Evolutionary conservation across 345 rosid species (phyloP), one percentile per base, ranked within the genome.

Genomic region (Toxicodendron radicans): DNA sequence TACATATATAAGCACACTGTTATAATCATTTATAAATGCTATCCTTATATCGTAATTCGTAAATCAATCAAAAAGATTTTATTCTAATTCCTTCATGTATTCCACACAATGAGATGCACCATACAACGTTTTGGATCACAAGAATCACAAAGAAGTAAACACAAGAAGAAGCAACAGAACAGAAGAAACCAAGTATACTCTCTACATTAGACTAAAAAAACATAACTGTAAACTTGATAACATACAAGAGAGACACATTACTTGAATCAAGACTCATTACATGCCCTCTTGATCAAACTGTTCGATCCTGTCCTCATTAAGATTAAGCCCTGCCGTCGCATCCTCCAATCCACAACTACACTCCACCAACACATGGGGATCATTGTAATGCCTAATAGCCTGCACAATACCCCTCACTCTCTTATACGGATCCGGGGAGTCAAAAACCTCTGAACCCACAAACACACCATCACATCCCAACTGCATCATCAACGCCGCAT

Each of bases 401-500:
- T 80, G 84, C 62, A 87, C 88, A 76, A 89, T 86, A 12, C 84
- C 84, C 20, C 81, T 76, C 21, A 87, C 70, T 38, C 73, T 82
- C 87, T 82, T 85, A 12, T 73, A 89, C 10, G 90, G 86, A 81
- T 86, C 86, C 2, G 75, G 5, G 68, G 82, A 74, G 0, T 84
- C 81, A 27, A 90, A 87, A 61, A 85, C 81, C 75, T 85, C 89
- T 0, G 73, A 67, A 8, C 89, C 87, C 3, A 89, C 75, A 6
- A 87, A 88, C 49, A 91, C 87, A 2, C 92, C 92, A 77, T 89
- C 93, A 52, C 89, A 87, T 1, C 91, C 89, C 54, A 89, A 43
- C 73, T 89, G 97, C 94, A 87, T 87, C 89, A 89, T 86, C 83
- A 87, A 48, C 7, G 93, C 93, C 3, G 85, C 91, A 76, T 89